Percentiles rank a stretch among this genome's conserved stretches.
These are phyloP conservation scores for Alternaria triticimaculans DNA, from an alignment of 2,329 filamentous ascomycete species.

Conservation along the genomic window DNA sequence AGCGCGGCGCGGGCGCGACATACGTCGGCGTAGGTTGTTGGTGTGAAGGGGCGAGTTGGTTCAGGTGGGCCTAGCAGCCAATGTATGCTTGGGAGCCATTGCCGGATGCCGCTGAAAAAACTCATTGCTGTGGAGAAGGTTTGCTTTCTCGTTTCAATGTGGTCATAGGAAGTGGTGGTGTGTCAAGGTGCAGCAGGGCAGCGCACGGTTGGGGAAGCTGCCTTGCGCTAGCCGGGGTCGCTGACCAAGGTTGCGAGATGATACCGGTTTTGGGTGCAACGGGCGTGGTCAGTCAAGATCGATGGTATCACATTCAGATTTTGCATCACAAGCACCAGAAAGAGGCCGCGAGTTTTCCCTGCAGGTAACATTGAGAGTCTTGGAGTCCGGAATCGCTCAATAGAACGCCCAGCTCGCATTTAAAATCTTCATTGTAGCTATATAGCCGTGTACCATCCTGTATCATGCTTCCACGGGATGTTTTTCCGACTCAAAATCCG, in stretches of 20 bases:
- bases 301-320: neutral
- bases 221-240: neutral
- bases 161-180: neutral
- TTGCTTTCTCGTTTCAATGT: neutral
- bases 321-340: neutral
- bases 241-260: neutral
- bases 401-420: neutral
- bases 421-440: neutral
- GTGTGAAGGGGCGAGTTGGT: slow-evolving; percentile 1
- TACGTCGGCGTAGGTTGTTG: slow-evolving; percentile 34
- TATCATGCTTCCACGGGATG: neutral
- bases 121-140: neutral
- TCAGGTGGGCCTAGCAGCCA: neutral
- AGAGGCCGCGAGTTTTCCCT: neutral
- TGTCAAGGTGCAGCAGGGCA: neutral
- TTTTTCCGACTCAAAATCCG: slow-evolving; percentile 24
- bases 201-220: neutral
- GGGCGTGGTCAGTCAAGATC: neutral
- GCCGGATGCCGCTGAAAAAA: neutral
- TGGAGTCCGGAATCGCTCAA: neutral
- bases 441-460: neutral
- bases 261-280: neutral
- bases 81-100: neutral
- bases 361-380: neutral
- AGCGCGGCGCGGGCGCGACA: slow-evolving; percentile 30